A percentile compares a stretch with the other conserved stretches of the same genome.
These are phyloP conservation scores for Picea engelmannii DNA, from an alignment of 83 land plant species.

Conservation along the genomic window DNA sequence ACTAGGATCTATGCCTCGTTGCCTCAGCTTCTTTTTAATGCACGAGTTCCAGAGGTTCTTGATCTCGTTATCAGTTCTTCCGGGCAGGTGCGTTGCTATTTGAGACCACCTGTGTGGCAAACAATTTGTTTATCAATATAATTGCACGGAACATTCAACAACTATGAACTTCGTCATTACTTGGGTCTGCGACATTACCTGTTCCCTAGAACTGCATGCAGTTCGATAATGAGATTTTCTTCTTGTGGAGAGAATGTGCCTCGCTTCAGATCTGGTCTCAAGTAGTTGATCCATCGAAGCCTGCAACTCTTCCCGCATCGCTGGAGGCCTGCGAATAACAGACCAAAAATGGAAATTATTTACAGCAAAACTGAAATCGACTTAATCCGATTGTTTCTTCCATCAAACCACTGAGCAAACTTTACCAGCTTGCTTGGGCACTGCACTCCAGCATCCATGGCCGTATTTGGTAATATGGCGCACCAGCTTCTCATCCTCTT, in stretches of 20 bases:
- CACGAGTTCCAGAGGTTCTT: constrained; percentile 54
- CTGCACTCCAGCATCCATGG: constrained; percentile 19
- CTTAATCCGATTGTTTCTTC: too few species aligned
- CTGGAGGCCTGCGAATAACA: neutral
- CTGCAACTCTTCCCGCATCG: constrained; percentile 6
- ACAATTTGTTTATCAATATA: neutral
- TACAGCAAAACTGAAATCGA: too few species aligned
- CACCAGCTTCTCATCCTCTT: constrained; percentile 36
- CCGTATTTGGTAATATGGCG: constrained; percentile 60
- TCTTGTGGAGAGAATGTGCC: constrained; percentile 43
- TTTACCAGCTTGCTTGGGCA: constrained; percentile 2
- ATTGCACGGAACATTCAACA: neutral
- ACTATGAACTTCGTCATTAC: neutral
- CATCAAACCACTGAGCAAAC: too few species aligned
- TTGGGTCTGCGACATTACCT: constrained; percentile 17
- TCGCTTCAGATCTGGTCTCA: constrained; percentile 41
- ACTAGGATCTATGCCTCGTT: constrained; percentile 52
- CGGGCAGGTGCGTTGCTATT: constrained; percentile 54
- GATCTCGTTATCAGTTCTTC: constrained; percentile 56
- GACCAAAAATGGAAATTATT: too few species aligned
- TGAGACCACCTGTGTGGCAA: constrained; percentile 41
- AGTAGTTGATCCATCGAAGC: constrained; percentile 4
- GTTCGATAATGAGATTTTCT: constrained; percentile 49
- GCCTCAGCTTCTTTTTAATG: constrained; percentile 52
- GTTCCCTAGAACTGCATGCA: constrained; percentile 54